Percentiles rank a stretch among this genome's conserved stretches.
Conservation (phyloP, 768 basidiomycete species). For the Mycena latifolia region DNA sequence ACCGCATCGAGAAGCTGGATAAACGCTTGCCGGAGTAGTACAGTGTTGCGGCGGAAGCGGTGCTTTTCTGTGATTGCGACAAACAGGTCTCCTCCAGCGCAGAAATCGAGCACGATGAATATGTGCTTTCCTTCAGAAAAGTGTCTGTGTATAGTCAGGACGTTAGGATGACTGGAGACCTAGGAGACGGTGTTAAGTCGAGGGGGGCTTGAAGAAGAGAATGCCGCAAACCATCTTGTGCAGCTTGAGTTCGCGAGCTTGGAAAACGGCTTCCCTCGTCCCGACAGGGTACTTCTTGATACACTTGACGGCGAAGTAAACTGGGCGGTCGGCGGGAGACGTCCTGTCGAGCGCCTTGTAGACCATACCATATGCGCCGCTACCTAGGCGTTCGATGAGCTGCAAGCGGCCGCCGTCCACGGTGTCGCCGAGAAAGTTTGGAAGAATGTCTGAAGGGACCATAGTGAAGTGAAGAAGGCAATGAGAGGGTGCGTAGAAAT, state of each 20-base stretch:
- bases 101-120: slow-evolving; percentile 76
- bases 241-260: slow-evolving; percentile 76
- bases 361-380: slow-evolving; percentile 84
- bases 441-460: slow-evolving; percentile 54
- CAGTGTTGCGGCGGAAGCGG: slow-evolving; percentile 68
- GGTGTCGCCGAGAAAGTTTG: slow-evolving; percentile 61
- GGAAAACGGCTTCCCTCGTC: slow-evolving; percentile 67
- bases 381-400: slow-evolving; percentile 73
- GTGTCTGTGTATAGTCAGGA: slow-evolving; percentile 77
- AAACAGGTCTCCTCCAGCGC: slow-evolving; percentile 76
- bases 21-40: slow-evolving; percentile 75
- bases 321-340: slow-evolving; percentile 50
- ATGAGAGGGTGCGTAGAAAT: slow-evolving; percentile 32
- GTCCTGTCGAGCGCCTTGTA: slow-evolving; percentile 74
- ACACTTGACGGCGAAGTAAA: slow-evolving; percentile 82
- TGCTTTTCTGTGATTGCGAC: slow-evolving; percentile 71
- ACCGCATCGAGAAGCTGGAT: slow-evolving; percentile 87
- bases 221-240: slow-evolving; percentile 57
- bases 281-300: slow-evolving; percentile 70
- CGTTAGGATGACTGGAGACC: slow-evolving; percentile 62
- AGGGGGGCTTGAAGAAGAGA: background rate
- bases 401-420: slow-evolving; percentile 63
- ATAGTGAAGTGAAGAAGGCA: slow-evolving; percentile 35
- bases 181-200: slow-evolving; percentile 1
- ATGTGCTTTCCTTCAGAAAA: slow-evolving; percentile 71